Evolutionary conservation across 441 rosid genomes (phyloP), one percentile per base, ranked within the genome.

Genomic region (Syzygium syzygioides): DNA sequence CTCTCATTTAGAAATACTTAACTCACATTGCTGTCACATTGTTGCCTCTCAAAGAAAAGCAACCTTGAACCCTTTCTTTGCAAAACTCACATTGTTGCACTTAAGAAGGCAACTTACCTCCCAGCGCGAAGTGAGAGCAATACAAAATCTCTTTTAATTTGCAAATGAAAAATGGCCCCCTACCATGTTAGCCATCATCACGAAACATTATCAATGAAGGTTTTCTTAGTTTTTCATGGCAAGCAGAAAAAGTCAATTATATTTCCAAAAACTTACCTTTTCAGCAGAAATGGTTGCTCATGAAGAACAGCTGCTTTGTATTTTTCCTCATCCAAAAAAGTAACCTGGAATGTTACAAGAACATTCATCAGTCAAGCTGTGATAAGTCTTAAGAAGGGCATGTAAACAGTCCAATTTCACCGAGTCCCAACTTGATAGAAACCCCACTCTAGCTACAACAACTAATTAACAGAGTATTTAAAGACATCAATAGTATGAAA

Each of bases 301-400:
- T 93, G 89, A 14, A 98, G 94, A 87, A 92, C 89, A 89, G 98
- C 99, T 32, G 93, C 93, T 94, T 97, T 97, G 92, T 92, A 96
- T 54, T 93, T 96, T 18, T 93, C 96, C 86, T 79, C 88, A 88
- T 96, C 98, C 13, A 96, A 92, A 95, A 97, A 98, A 32, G 98
- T 92, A 89, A 97, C 90, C 99, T 98, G 93, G 87, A 80, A 86
- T 71, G 57, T 66, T 87, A 48, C 59, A 55, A 89, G 80, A 76
- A 71, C 37, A 34, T 66, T 34, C 13, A 83, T 45, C 52, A 87
- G 86, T 64, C 76, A 55, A 5, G 87, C 50, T 66, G 66, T 53
- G 53, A 17, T 18, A 23, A 89, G 34, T 52, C 60, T 45, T 56
- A 12, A 7, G 45, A 28, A 28, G 80, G 83, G 30, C 54, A 79